A percentile compares a stretch with the other conserved stretches of the same genome.
Evolutionary conservation across 306 rosid genomes (phyloP).

Genomic region (Canavalia gladiata): DNA sequence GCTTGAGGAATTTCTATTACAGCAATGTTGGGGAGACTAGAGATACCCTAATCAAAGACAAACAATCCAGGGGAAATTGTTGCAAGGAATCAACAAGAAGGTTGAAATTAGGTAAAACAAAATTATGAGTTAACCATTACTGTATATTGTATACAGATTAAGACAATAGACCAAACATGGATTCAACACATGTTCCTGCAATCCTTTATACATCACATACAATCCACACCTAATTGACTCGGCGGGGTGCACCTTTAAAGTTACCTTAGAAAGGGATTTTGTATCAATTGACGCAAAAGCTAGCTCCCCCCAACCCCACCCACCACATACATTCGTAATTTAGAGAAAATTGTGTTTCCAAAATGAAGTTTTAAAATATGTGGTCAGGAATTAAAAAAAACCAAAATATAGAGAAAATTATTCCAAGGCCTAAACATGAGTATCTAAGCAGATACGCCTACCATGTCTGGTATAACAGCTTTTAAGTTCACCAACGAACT

Average conservation of each 20-base stretch:
- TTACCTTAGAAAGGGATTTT: background rate
- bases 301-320: background rate
- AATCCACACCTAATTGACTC: constrained; percentile 5
- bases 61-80: background rate
- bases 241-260: background rate
- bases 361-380: constrained; percentile 16
- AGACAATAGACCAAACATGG: constrained; percentile 29
- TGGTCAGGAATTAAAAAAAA: background rate
- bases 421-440: constrained; percentile 14
- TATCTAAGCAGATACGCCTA: constrained; percentile 15
- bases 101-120: background rate
- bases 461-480: constrained; percentile 17
- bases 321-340: too few relatives aligned
- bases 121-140: background rate
- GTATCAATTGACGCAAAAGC: background rate
- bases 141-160: background rate
- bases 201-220: constrained; percentile 17
- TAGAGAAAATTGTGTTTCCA: background rate
- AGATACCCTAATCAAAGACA: background rate
- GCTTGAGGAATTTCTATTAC: constrained; percentile 1
- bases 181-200: background rate
- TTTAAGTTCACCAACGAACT: background rate
- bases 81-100: background rate
- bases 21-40: background rate
- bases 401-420: background rate